Base-by-base conservation (phyloP, 768 basidiomycete genomes). In the Leccinellum rugosiceps region DNA sequence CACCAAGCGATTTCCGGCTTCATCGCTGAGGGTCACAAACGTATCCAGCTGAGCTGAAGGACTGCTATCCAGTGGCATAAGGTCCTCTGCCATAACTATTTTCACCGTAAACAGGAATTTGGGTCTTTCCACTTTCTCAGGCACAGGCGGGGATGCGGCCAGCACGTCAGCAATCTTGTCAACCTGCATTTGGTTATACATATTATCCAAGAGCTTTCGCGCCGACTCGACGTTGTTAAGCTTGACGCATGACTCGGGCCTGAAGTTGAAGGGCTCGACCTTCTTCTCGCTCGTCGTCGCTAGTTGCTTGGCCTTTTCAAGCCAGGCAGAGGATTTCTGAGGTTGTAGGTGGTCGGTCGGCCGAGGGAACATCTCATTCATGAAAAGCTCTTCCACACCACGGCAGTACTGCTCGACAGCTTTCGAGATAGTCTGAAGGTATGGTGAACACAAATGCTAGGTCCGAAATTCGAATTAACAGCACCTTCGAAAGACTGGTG, bases 161-260 rank as follows among this genome's bases (percentile, higher is more conserved):
- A 92, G 67, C 26, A 84, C 77, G 26, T 87, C 85, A 3, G 88
- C 82, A 57, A 94, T 82, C 67, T 86, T 86, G 76, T 99, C 97
- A 0, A 88, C 93, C 56, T 94, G 82, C 79, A 97, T 86, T 65
- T 93, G 88, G 51, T 82, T 86, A 72, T 98, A 98, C 83, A 98
- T 90, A 59, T 90, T 92, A 71, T 99, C 97, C 59, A 99, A 80
- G 48, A 97, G 80, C 58, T 85, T 85, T 30, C 94, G 85, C 1
- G 95, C 94, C 11, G 92, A 89, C 64, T 95, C 94, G 61, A 98
- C 86, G 72, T 98, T 98, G 78, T 99, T 99, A 51, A 98, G 81
- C 77, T 98, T 98, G 70, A 99, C 92, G 67, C 95, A 98, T 0
- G 93, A 94, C 76, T 96, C 85, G 0, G 94, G 83, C 50, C 83